phyloP scores from a whole-genome alignment of 257 asterid species.

The Penstemon davidsonii region DNA sequence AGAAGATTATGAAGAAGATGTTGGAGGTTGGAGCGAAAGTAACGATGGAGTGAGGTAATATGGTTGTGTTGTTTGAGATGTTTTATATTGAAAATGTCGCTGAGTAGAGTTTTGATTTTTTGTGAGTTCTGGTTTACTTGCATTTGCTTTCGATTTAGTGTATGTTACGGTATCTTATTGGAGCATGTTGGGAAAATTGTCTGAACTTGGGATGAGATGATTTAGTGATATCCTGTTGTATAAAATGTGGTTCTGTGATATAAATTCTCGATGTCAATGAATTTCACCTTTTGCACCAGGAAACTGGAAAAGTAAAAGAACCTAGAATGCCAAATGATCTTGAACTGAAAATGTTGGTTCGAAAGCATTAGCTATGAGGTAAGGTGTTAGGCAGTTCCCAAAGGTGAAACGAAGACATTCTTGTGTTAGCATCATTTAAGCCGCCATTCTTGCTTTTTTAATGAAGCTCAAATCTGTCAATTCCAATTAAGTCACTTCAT shows the following conservation, averaged over 20 bases:
- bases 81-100: slow-evolving; percentile 1
- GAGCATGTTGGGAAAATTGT: not conserved
- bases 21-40: slow-evolving; percentile 82
- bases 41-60: slow-evolving; percentile 74
- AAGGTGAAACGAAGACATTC: not conserved
- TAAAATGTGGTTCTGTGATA: not conserved
- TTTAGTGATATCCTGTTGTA: not conserved
- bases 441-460: not conserved
- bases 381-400: slow-evolving; percentile 1
- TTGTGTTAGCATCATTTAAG: slow-evolving; percentile 10
- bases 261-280: not conserved
- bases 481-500: not conserved
- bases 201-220: slow-evolving; percentile 7
- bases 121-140: not conserved
- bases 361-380: not conserved
- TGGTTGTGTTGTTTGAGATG: slow-evolving; percentile 13
- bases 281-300: not conserved
- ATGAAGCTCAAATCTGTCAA: not conserved
- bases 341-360: not conserved
- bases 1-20: slow-evolving; percentile 81
- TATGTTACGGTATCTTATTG: slow-evolving; percentile 7
- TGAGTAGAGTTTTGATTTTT: not conserved
- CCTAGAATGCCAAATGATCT: slow-evolving; percentile 3
- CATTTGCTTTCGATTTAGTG: not conserved
- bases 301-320: not conserved